Percentiles rank a stretch among this genome's conserved stretches.
These are phyloP conservation scores for Yueomyces sp. DNA, from an alignment of 805 yeast species.

Conservation along the genomic window DNA sequence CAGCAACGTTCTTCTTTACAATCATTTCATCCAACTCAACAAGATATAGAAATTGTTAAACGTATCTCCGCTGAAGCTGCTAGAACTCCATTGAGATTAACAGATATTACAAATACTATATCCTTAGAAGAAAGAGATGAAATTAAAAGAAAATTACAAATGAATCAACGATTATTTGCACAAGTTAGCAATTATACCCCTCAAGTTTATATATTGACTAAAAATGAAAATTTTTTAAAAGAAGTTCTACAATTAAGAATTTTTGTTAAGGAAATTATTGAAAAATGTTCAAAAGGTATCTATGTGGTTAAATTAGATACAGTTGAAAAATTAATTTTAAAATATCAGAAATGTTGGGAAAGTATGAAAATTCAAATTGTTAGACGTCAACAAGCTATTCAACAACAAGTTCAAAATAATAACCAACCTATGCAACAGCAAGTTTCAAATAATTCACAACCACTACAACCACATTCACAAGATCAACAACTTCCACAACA, in stretches of 20 bases:
- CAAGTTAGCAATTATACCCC: slow-evolving; percentile 68
- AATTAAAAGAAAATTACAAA: slow-evolving; percentile 39
- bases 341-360: slow-evolving; percentile 61
- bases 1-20: slow-evolving; percentile 4
- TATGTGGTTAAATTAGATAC: slow-evolving; percentile 64
- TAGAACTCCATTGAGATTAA: slow-evolving; percentile 48
- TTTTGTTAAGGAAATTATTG: slow-evolving; percentile 66
- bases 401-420: slow-evolving; percentile 20
- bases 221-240: slow-evolving; percentile 62
- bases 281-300: slow-evolving; percentile 48
- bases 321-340: slow-evolving; percentile 54
- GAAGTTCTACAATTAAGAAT: slow-evolving; percentile 66
- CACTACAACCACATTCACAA: slow-evolving; percentile 3
- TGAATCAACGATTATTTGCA: slow-evolving; percentile 39
- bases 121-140: slow-evolving; percentile 50
- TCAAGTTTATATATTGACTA: slow-evolving; percentile 62
- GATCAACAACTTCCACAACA: slow-evolving; percentile 8
- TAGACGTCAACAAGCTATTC: slow-evolving; percentile 27
- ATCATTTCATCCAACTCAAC: slow-evolving; percentile 36
- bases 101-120: slow-evolving; percentile 49
- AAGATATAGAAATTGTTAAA: slow-evolving; percentile 47
- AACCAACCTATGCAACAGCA: slow-evolving; percentile 18
- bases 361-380: slow-evolving; percentile 54
- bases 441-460: slow-evolving; percentile 11
- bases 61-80: slow-evolving; percentile 58